Evolutionary conservation across 2,329 filamentous ascomycete species (phyloP), one percentile per base, ranked within the genome.

Genomic region (Colletotrichum graminicola): DNA sequence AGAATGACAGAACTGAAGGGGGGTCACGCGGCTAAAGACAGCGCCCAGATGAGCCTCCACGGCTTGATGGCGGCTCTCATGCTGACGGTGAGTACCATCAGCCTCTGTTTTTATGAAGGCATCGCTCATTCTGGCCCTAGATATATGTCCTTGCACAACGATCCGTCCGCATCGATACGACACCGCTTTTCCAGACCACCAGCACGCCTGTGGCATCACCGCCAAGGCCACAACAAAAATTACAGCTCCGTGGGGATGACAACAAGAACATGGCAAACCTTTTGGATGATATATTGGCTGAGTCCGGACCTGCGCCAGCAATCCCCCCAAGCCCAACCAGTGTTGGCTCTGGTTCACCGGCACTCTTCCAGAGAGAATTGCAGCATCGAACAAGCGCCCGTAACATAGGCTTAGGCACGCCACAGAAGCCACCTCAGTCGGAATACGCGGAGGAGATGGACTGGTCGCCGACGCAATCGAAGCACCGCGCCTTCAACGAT

Each of bases 371-470:
- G 51, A 61, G 59, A 2, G 60, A 59, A 54, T 16, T 65, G 32
- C 52, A 74, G 67, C 39, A 73, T n/a, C 29, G 71, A 75, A 8
- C 69, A 65, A 49, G 59, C 67, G 49, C n/a, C n/a, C 66, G 36
- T 18, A 71, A 65, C 16, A 60, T 67, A 34, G 69, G 62, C 47
- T 62, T 74, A 14, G 71, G 61, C 14, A 45, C 78, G n/a, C 67
- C 75, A 2, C 72, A 74, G 51, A 75, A 65, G 16, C 70, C 60
- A 2, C 73, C 74, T 45, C 72, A 77, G 29, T 63, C 73, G 1
- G 80, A 83, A 11, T 82, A 86, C 67, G 83, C 82, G 1, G 88
- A 92, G 49, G 87, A 87, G 66, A 94, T 95, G 93, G 93, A 94
- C 76, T 94, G 92, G 90, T 88, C 90, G 2, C 91, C 91, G 0